Evolutionary conservation across 495 filamentous ascomycete species (phyloP), one percentile per base, ranked within the genome.

Genomic region (Neurospora sp.): DNA sequence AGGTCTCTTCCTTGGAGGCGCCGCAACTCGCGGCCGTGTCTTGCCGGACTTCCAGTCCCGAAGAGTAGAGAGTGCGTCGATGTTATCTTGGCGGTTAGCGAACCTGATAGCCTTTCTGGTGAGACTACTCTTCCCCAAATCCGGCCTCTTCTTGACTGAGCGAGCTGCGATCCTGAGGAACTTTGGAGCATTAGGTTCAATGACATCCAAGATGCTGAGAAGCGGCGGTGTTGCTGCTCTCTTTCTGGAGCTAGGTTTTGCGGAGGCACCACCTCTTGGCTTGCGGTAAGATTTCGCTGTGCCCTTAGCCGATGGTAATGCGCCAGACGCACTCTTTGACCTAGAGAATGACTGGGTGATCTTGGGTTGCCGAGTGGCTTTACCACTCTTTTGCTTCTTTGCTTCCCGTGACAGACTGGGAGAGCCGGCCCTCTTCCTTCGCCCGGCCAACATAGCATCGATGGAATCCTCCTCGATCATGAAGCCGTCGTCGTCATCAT

Each of bases 161-260:
- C 96, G 89, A 22, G 88, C 87, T 45, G 96, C 96, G 74, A 99
- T 80, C 69, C 89, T 89, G 27, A 98, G 82, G 77, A 98, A 98
- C 39, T 83, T 82, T 6, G 96, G 94, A 8, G 85, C 85, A 44
- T 79, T 70, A n/a, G 81, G 79, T 73, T 85, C 86, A 41, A 88
- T 84, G 39, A 90, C 89, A 86, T 97, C 94, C 31, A 97, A 73
- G 69, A 95, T 89, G 70, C 91, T 87, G 40, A 95, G 80, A 39
- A 78, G 81, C n/a, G 89, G 91, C 44, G 83, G 76, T 42, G 72
- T 78, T 2, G 77, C 76, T 35, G 80, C 79, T 37, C 82, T 74
- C 35, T 45, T 76, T 38, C 45, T 71, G 35, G 61, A 31, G 14
- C 8, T 68, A 2, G 68, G 42, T 53, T 68, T 74, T 3, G 47